Conservation (phyloP, 129 eudicot species). For the Oenanthe sinensis region DNA sequence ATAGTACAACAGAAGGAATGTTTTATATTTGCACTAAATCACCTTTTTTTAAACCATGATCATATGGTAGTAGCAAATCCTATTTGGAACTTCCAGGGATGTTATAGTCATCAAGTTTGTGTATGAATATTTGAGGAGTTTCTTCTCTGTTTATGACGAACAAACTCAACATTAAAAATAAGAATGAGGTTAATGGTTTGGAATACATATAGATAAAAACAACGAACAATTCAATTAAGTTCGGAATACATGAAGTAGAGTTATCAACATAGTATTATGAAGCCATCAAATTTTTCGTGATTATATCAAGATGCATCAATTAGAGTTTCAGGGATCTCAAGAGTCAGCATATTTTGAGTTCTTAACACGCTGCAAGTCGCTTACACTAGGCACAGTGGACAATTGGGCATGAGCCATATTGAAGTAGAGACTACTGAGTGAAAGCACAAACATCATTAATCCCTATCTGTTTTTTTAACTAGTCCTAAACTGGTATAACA, state of each 20-base stretch:
- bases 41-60: conserved; percentile 20
- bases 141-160: conserved; percentile 41
- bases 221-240: no score
- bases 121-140: conserved; percentile 65
- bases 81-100: conserved; percentile 34
- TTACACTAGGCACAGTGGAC: background rate
- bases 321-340: background rate
- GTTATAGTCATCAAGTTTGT: conserved; percentile 34
- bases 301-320: background rate
- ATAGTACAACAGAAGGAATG: background rate
- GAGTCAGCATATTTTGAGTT: background rate
- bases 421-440: background rate
- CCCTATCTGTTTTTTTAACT: background rate
- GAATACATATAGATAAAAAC: background rate
- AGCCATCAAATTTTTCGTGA: background rate
- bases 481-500: background rate
- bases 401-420: background rate
- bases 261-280: background rate
- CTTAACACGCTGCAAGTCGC: background rate
- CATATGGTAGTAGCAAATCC: background rate
- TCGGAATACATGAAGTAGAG: background rate
- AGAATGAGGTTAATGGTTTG: background rate
- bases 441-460: background rate
- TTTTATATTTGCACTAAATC: background rate
- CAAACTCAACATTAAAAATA: background rate